Evolutionary conservation across 1,139 yeast genomes (phyloP).

Genomic region (Maudiozyma humilis): DNA sequence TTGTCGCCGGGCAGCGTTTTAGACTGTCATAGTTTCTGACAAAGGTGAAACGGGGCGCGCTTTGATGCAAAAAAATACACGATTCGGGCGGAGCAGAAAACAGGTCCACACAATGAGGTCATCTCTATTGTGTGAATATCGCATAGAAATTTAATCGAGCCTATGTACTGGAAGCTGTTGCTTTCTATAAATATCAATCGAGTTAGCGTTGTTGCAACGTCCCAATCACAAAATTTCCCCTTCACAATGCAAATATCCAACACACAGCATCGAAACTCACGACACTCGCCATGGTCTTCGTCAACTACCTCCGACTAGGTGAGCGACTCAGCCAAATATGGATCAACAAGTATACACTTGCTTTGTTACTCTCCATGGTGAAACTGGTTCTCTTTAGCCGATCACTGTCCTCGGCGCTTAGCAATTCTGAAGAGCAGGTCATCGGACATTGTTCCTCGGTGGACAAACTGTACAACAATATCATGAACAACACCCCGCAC

Average conservation of each 20-base stretch:
- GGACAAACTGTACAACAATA: slow-evolving; percentile 38
- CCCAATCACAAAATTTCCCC: too few species aligned
- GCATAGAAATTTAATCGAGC: too few species aligned
- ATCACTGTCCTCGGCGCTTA: slow-evolving; percentile 37
- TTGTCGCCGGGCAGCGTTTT: too few species aligned
- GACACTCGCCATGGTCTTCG: slow-evolving; percentile 7
- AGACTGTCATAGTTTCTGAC: not conserved
- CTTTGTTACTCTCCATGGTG: slow-evolving; percentile 38
- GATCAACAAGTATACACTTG: slow-evolving; percentile 48
- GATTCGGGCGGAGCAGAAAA: too few species aligned
- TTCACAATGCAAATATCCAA: too few species aligned
- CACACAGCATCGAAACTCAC: too few species aligned
- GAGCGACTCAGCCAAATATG: slow-evolving; percentile 53
- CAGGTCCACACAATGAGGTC: too few species aligned
- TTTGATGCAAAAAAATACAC: not conserved
- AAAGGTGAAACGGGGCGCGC: not conserved
- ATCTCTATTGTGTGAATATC: too few species aligned
- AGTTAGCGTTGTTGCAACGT: too few species aligned
- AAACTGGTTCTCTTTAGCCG: slow-evolving; percentile 44
- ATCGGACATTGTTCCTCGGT: slow-evolving; percentile 38
- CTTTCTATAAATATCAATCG: too few species aligned
- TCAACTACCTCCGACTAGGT: slow-evolving; percentile 29
- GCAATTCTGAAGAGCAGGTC: slow-evolving; percentile 33
- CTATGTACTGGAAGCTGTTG: too few species aligned
- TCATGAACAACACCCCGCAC: slow-evolving; percentile 45